Conservation (phyloP, 768 basidiomycete genomes). For the Aureoboletus auriporus region DNA sequence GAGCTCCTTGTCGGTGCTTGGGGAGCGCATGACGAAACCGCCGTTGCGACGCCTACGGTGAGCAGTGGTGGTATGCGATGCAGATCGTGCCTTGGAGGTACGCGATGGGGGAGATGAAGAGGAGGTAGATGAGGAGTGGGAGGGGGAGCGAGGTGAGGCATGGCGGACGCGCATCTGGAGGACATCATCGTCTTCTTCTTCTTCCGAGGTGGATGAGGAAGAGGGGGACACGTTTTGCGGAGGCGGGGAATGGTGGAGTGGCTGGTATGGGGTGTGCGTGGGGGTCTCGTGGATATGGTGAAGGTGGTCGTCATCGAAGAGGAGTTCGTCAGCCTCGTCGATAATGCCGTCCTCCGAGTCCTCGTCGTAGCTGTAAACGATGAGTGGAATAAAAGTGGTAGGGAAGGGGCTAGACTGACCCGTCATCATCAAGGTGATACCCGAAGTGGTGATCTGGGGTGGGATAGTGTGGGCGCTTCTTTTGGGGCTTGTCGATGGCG, state of each 20-base stretch:
- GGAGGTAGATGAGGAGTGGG: conserved; percentile 32
- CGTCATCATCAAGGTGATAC: conserved; percentile 49
- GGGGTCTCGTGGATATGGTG: conserved; percentile 8
- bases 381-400: not conserved
- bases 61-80: conserved; percentile 13
- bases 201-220: conserved; percentile 34
- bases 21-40: conserved; percentile 37
- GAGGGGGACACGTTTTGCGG: conserved; percentile 21
- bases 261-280: conserved; percentile 5
- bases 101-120: conserved; percentile 25
- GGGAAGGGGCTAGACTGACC: conserved; percentile 40
- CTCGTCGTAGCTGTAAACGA: conserved; percentile 54
- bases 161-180: conserved; percentile 58
- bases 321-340: conserved; percentile 43
- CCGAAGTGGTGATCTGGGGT: conserved; percentile 22
- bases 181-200: conserved; percentile 49
- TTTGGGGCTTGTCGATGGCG: conserved; percentile 73
- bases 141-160: conserved; percentile 34
- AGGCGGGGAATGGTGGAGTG: conserved; percentile 20
- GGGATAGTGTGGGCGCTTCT: conserved; percentile 18
- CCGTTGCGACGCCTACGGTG: conserved; percentile 35
- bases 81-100: conserved; percentile 28
- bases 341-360: conserved; percentile 57
- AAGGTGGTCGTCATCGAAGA: conserved; percentile 27
- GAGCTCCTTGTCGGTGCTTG: conserved; percentile 43